phyloP scores from a whole-genome alignment of 176 grass and related monocot species.

The Phoenix dactylifera region DNA sequence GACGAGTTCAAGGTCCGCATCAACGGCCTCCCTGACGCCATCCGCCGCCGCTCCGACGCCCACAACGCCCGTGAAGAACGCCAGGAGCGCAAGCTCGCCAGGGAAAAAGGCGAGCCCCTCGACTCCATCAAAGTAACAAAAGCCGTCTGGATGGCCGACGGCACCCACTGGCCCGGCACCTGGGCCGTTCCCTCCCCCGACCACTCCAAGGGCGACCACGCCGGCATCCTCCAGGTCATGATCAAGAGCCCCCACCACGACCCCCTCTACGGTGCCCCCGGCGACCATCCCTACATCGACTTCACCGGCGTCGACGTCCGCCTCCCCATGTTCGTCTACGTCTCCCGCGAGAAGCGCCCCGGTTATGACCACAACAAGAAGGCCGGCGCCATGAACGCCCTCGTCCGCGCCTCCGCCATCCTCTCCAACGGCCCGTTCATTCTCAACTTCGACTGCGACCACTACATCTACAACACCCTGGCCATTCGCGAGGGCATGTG shows the following conservation, averaged over 20 bases:
- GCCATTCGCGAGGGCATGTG: constrained; percentile 83
- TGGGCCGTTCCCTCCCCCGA: constrained; percentile 17
- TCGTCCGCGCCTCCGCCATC: constrained; percentile 76
- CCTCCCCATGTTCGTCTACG: constrained; percentile 75
- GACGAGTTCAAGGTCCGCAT: constrained; percentile 81
- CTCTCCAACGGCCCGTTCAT: constrained; percentile 90
- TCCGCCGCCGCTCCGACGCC: constrained; percentile 46
- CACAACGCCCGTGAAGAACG: constrained; percentile 49
- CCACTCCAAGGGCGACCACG: constrained; percentile 28
- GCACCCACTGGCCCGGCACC: constrained; percentile 29
- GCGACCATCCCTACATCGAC: constrained; percentile 55
- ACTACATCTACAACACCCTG: constrained; percentile 81
- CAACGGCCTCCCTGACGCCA: constrained; percentile 58
- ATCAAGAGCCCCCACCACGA: constrained; percentile 35
- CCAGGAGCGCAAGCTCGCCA: constrained; percentile 27
- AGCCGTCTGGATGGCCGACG: constrained; percentile 78
- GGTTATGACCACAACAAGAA: constrained; percentile 95
- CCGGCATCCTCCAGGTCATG: constrained; percentile 43
- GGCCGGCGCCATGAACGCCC: constrained; percentile 88
- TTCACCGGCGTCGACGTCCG: constrained; percentile 63
- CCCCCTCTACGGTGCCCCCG: constrained; percentile 17
- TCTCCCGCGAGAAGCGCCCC: constrained; percentile 77
- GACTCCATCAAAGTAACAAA: constrained; percentile 8
- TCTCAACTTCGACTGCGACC: constrained; percentile 97
- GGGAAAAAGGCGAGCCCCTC: constrained; percentile 4